These are phyloP conservation scores for Spirogloea muscicola DNA, from an alignment of 139 green algal genomes.

Conservation along the genomic window DNA sequence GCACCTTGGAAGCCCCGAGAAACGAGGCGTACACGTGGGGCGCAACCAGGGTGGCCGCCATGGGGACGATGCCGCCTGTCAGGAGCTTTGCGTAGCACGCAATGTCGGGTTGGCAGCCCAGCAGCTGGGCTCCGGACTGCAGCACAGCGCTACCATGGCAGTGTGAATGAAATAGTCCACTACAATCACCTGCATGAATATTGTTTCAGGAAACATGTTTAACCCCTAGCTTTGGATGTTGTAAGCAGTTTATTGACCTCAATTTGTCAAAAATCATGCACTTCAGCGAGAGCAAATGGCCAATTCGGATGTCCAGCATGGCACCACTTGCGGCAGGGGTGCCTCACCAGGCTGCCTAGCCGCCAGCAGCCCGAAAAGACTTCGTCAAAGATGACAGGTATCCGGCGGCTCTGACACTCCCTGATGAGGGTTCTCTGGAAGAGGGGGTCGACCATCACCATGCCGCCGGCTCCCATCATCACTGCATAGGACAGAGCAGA, in stretches of 20 bases:
- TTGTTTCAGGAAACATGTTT: no score
- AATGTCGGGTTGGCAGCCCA: conserved; percentile 81
- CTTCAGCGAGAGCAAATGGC: no score
- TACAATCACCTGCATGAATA: no score
- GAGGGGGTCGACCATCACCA: conserved; percentile 86
- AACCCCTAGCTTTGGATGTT: no score
- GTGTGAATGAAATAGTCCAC: no score
- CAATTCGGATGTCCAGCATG: no score
- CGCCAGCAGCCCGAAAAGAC: conserved; percentile 90
- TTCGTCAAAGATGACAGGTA: conserved; percentile 93
- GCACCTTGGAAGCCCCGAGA: conserved; percentile 50
- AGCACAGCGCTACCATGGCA: no score
- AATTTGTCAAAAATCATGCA: no score
- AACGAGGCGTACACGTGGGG: conserved; percentile 82
- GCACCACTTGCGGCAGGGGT: no score
- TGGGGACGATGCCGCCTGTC: conserved; percentile 72
- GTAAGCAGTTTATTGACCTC: no score
- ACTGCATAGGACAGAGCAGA: no score
- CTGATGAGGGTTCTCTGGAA: conserved; percentile 75
- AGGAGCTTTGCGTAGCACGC: conserved; percentile 94
- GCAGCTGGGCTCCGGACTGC: conserved; percentile 57
- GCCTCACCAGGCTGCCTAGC: conserved; percentile 57
- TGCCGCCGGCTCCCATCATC: conserved; percentile 89
- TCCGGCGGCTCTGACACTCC: conserved; percentile 57
- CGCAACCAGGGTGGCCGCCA: conserved; percentile 79